Evolutionary conservation across 73 alveolate genomes (phyloP).

Genomic region (Urostyla sp.): DNA sequence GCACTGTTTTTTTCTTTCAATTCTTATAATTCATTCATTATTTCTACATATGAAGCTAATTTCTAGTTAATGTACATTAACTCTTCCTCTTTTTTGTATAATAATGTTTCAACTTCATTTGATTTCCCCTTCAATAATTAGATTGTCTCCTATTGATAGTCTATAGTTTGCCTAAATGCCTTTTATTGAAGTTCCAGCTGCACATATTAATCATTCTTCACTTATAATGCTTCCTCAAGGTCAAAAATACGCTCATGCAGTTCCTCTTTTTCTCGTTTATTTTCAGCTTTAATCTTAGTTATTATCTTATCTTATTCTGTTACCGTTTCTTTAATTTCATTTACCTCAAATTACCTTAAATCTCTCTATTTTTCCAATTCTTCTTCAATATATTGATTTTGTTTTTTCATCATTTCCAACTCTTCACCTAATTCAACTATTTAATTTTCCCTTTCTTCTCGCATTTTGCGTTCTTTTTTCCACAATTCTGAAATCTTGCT

Average conservation of each 20-base stretch:
- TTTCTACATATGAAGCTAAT: too few relatives aligned
- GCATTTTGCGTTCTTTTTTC: constrained; percentile 13
- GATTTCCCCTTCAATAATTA: too few relatives aligned
- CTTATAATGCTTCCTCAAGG: not conserved
- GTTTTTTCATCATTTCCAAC: constrained; percentile 12
- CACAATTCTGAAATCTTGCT: not conserved
- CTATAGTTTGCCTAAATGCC: too few relatives aligned
- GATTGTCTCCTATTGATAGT: not conserved
- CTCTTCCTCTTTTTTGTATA: too few relatives aligned
- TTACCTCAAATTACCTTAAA: not conserved
- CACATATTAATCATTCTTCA: not conserved
- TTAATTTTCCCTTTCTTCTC: constrained; percentile 39
- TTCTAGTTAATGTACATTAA: too few relatives aligned
- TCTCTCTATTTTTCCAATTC: not conserved
- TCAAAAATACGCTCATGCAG: constrained; percentile 8
- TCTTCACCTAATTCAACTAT: constrained; percentile 19
- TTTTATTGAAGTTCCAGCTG: not conserved
- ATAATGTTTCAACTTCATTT: too few relatives aligned
- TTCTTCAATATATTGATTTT: constrained; percentile 10
- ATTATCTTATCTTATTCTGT: constrained; percentile 13
- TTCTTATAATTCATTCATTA: too few relatives aligned
- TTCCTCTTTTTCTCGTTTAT: not conserved
- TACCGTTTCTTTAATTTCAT: constrained; percentile 5
- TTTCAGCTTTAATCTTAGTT: not conserved
- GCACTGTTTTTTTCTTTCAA: too few relatives aligned